Evolutionary conservation across 2,329 filamentous ascomycete species (phyloP), one percentile per base, ranked within the genome.

Genomic region (Trichoderma sp.): DNA sequence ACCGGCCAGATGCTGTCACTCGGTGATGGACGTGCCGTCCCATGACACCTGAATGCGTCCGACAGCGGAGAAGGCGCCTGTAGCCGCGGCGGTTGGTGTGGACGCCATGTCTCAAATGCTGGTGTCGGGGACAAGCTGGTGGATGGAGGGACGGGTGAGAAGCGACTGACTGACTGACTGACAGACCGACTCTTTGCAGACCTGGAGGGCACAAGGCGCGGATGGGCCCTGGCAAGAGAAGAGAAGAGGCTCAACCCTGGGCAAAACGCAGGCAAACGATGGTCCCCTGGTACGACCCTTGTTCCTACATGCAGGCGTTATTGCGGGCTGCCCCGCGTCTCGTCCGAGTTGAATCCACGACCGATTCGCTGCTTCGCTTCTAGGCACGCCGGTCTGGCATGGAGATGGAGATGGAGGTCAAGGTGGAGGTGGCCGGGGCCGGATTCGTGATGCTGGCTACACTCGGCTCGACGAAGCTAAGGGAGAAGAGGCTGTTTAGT

Each of bases 1-100:
- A 44, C 47, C 12, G 21, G 7, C 30, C 34, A 19, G 59, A n/a
- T 52, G 4, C 48, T 24, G 50, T 63, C 59, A 47, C 39, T 63
- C 54, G 45, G 41, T 19, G 19, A 62, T 62, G 41, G 30, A 45
- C 24, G 26, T 26, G 5, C 9, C 44, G 59, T 55, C 59, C 10
- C 59, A 63, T 63, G 59, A 63, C 59, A 30, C 61, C 57, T 26
- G 61, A 60, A 50, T 64, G 61, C 61, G 51, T 64, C 61, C 61
- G 61, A 64, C 61, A 64, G 61, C 61, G 61, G 61, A 64, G 61
- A 64, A 15, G 9, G 44, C 30, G 50, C 15, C 41, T 48, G 34
- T 34, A 54, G 26, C 48, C 59, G 59, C 24, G 39, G 17, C 19
- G 30, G 7, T 55, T 51, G 48, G 48, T 63, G 59, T 63, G 48